These are phyloP conservation scores for Cyclotella baltica DNA, from an alignment of 108 stramenopile genomes.

Conservation along the genomic window DNA sequence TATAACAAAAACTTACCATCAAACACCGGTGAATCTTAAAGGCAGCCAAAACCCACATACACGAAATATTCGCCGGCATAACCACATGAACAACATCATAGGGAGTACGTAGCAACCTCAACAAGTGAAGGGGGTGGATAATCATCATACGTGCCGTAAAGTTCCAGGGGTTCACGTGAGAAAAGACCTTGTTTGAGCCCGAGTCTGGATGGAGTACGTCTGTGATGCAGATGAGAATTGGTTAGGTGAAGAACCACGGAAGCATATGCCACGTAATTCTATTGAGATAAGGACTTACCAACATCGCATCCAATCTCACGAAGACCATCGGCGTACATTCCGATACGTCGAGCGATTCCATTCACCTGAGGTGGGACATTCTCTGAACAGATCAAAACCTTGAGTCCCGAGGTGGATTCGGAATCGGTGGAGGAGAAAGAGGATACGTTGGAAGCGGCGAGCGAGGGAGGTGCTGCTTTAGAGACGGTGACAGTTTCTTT, in stretches of 20 bases:
- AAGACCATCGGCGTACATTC: conserved; percentile 55
- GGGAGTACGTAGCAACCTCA: conserved; percentile 32
- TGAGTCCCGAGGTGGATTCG: conserved; percentile 4
- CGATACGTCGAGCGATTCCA: conserved; percentile 61
- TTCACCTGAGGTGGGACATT: conserved; percentile 65
- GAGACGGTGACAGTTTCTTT: not conserved
- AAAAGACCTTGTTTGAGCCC: conserved; percentile 34
- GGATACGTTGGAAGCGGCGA: not conserved
- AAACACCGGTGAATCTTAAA: conserved; percentile 50
- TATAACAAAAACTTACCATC: not conserved
- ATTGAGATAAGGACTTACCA: conserved; percentile 25
- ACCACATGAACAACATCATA: conserved; percentile 61
- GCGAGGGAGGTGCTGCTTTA: not conserved
- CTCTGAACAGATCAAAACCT: conserved; percentile 45
- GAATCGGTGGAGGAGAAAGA: conserved; percentile 1
- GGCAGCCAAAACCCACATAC: conserved; percentile 57
- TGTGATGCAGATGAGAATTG: not conserved
- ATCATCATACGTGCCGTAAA: conserved; percentile 64
- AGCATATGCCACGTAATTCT: not conserved
- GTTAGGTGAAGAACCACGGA: not conserved
- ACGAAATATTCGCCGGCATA: conserved; percentile 58
- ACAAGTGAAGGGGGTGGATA: conserved; percentile 40
- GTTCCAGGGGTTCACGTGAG: conserved; percentile 62
- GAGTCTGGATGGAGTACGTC: conserved; percentile 56
- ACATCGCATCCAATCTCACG: conserved; percentile 52